Evolutionary conservation across 2,329 filamentous ascomycete species (phyloP), one percentile per base, ranked within the genome.

Genomic region (Alternaria sp.): DNA sequence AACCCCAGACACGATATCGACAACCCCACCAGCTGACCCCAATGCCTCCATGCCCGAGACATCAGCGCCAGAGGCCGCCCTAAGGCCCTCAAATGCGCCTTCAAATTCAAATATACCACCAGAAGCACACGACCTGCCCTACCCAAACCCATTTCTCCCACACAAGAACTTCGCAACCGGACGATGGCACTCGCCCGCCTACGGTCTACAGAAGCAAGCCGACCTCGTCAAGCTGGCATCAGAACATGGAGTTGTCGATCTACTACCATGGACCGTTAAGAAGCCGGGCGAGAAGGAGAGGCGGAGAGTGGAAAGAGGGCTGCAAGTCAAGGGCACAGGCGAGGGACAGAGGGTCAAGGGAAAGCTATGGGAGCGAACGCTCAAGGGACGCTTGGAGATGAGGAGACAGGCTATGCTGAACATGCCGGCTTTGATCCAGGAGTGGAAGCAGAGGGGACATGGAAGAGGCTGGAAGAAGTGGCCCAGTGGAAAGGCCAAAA

Each of bases 281-380:
- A 88, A 88, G 69, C 89, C 89, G 2, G 89, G 88, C 67, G 85
- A 86, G 75, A 88, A 84, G 77, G 85, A 93, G 72, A 84, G 86
- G 71, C 86, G 88, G 77, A 83, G 91, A 57, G 86, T 92, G 58
- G 90, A 96, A 82, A 85, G 89, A 65, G 94, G 93, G 49, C 77
- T 97, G 77, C 85, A 89, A 62, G 90, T 97, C 58, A 94, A 93
- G 86, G 94, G 94, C 70, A 98, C 94, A 1, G 94, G 95, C 83
- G 88, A 92, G 67, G 94, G 93, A 57, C 89, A 97, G 80, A 88
- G 85, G 79, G 94, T 97, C 77, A 99, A 98, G 89, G 95, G 95
- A 78, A 94, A 97, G 80, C 85, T 88, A 70, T 91, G 93, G 87
- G 95, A 99, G 84, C 87, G 95, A 76, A 90, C 90, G 72, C 82